Base-by-base conservation (phyloP, 768 basidiomycete species). In the Gloeophyllum trabeum region DNA sequence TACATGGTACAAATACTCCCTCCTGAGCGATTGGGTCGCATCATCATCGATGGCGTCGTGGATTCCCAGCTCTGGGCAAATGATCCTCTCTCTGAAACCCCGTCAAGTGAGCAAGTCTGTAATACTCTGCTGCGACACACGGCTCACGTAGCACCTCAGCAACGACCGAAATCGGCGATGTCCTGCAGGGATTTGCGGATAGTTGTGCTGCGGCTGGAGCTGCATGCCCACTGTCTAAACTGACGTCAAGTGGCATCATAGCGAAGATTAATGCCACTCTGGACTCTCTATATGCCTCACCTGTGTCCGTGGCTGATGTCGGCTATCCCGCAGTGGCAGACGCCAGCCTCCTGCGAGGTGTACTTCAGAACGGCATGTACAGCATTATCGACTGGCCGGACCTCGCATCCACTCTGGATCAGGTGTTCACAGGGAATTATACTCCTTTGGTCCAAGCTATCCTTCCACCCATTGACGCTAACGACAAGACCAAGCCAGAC, bases 1-100 rank as follows among this genome's bases (percentile, higher is more conserved):
- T 37, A 37, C 20, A 7, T 37, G 10, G 36, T 37, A 7, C 7
- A 37, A 21, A 37, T 37, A 10, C 36, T 37, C 7, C 36, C 36
- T 10, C 36, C 36, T 21, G 7, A 7, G 36, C 36, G 36, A 7
- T 10, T 37, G 7, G 36, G 36, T 21, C 12, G 36, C 12, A 21
- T 37, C 36, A 37, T 37, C 13, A 37, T 37, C 20, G 36, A 37
- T 21, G 36, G 36, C 36, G 36, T 37, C 20, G 36, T 37, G 13
- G 20, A 37, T 19, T 19, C 36, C 36, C 10, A 10, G 7, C 7
- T 37, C 20, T 37, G 20, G 12, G 7, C 36, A 7, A 19, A 37
- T 19, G 7, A 37, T 21, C 36, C 36, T 37, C 10, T 21, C 20
- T 16, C 16, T 7, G 28, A 7, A 7, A 7, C 16, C 28, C 28